A percentile compares a stretch with the other conserved stretches of the same genome.
phyloP scores from a whole-genome alignment of 1,284 basidiomycete species.

The Veloporphyrellus conicus region DNA sequence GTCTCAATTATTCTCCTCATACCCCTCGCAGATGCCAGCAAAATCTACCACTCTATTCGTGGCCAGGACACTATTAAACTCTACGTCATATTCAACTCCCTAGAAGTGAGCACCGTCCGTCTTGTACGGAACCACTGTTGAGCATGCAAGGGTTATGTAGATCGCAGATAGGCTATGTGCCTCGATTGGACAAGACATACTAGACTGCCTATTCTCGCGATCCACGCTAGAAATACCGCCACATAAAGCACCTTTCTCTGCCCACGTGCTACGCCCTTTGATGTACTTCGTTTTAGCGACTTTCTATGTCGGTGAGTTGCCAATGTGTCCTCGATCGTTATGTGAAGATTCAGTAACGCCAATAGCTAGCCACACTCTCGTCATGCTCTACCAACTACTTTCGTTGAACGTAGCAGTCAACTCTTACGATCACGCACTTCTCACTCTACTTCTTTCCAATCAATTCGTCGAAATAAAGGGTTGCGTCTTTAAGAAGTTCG shows the following conservation, averaged over 20 bases:
- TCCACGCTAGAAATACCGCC: slow-evolving; percentile 82
- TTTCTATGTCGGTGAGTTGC: slow-evolving; percentile 73
- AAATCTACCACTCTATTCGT: slow-evolving; percentile 98
- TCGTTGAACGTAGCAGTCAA: slow-evolving; percentile 97
- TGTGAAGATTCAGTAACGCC: not conserved
- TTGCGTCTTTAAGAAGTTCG: slow-evolving; percentile 99
- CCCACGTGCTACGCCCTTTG: slow-evolving; percentile 70
- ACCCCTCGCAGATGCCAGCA: slow-evolving; percentile 90
- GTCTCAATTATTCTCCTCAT: slow-evolving; percentile 74
- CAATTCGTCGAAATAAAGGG: slow-evolving; percentile 99
- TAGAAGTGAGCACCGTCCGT: slow-evolving; percentile 62
- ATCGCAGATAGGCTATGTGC: slow-evolving; percentile 94
- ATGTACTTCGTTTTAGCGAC: slow-evolving; percentile 83
- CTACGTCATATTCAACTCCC: slow-evolving; percentile 98
- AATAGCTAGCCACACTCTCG: slow-evolving; percentile 83
- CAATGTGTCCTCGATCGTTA: not conserved
- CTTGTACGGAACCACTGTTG: not conserved
- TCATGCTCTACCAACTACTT: slow-evolving; percentile 96
- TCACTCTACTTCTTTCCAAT: slow-evolving; percentile 93
- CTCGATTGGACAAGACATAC: slow-evolving; percentile 95
- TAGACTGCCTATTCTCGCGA: slow-evolving; percentile 93
- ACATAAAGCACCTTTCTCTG: slow-evolving; percentile 53
- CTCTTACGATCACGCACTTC: slow-evolving; percentile 93
- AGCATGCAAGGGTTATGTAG: slow-evolving; percentile 38
- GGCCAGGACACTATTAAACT: slow-evolving; percentile 98